Conservation (phyloP, 805 yeast species). For the Saccharomycopsis sp. region DNA sequence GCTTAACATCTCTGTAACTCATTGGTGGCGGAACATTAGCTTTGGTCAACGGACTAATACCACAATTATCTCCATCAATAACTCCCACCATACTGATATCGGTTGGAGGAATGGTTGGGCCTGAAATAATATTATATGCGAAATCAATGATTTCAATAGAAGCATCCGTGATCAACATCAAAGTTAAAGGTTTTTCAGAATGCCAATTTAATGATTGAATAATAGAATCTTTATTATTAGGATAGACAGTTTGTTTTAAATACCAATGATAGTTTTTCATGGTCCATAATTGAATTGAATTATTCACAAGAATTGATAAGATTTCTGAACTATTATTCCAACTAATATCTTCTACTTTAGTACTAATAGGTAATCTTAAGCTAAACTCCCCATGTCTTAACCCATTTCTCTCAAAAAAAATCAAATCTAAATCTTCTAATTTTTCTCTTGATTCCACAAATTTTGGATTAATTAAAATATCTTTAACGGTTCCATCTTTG, state of each 20-base stretch:
- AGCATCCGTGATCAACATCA: slow-evolving; percentile 50
- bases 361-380: slow-evolving; percentile 46
- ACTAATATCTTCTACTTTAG: slow-evolving; percentile 39
- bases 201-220: slow-evolving; percentile 59
- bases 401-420: slow-evolving; percentile 91
- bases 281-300: slow-evolving; percentile 80
- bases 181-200: slow-evolving; percentile 74
- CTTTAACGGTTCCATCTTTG: slow-evolving; percentile 11
- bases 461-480: slow-evolving; percentile 18
- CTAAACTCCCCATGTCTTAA: slow-evolving; percentile 80
- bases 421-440: slow-evolving; percentile 33
- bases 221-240: slow-evolving; percentile 22
- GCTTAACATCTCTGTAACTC: slow-evolving; percentile 57
- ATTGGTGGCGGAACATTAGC: slow-evolving; percentile 97
- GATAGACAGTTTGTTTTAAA: slow-evolving; percentile 60
- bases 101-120: slow-evolving; percentile 56
- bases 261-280: slow-evolving; percentile 94
- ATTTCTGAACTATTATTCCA: slow-evolving; percentile 83
- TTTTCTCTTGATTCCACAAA: slow-evolving; percentile 40
- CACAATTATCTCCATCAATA: slow-evolving; percentile 61
- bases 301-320: slow-evolving; percentile 53
- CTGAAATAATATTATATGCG: slow-evolving; percentile 49
- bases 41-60: slow-evolving; percentile 69
- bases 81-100: slow-evolving; percentile 78
- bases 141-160: slow-evolving; percentile 57